Percentiles rank a stretch among this genome's conserved stretches.
phyloP scores from a whole-genome alignment of 2,329 filamentous ascomycete species.

The Phyllosticta paracitricarpa region DNA sequence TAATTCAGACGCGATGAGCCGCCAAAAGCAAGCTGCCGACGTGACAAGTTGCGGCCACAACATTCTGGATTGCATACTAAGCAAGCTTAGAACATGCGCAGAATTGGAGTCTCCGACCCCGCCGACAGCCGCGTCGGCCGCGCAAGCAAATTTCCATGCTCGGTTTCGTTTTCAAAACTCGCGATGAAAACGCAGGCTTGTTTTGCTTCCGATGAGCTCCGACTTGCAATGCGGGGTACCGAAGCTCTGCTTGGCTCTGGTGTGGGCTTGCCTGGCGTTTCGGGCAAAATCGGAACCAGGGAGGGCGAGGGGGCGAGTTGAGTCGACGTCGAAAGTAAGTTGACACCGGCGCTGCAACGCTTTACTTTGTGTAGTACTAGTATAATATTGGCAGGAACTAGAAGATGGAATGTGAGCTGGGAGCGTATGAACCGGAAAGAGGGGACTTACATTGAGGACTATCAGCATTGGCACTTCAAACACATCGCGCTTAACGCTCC shows the following conservation, averaged over 20 bases:
- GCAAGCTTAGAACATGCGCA: neutral
- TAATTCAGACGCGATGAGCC: neutral
- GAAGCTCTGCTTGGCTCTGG: neutral
- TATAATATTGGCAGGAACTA: slow-evolving; percentile 6
- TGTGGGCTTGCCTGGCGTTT: neutral
- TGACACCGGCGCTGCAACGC: neutral
- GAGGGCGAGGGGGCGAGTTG: neutral
- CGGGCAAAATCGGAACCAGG: neutral
- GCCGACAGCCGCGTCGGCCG: neutral
- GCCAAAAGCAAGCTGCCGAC: neutral
- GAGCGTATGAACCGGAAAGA: neutral
- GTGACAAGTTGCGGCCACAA: neutral
- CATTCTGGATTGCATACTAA: neutral
- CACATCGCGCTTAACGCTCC: slow-evolving; percentile 92
- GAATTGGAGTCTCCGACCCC: neutral
- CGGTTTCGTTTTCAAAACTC: neutral
- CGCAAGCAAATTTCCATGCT: neutral
- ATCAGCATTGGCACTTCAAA: slow-evolving; percentile 99
- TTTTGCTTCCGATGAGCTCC: neutral
- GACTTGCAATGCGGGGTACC: neutral
- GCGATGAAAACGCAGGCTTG: neutral
- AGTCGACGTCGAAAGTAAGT: neutral
- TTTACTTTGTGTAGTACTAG: neutral
- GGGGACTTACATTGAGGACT: slow-evolving; percentile 80
- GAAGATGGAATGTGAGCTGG: neutral